Base-by-base conservation (phyloP, 2,329 filamentous ascomycete species). In the Metarhizium robertsii region DNA sequence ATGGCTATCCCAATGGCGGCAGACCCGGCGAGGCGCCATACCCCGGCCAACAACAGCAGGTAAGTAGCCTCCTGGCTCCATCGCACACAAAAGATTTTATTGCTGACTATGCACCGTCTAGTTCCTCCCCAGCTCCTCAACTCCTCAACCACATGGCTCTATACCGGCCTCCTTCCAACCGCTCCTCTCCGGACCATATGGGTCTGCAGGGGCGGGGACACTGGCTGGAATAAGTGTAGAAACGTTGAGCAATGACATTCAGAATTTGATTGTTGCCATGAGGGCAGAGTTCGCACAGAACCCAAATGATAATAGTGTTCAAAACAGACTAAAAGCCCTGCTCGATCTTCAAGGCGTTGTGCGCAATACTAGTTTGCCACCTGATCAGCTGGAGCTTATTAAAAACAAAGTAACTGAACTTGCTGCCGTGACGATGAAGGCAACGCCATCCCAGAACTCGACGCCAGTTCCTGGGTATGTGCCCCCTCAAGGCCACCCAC, bases 351-450 rank as follows among this genome's bases (percentile, higher is more conserved):
- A 95, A 74, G 65, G 63, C 57, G 84, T 79, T 62, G 76, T 96
- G 67, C 84, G 88, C 69, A 86, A 79, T 63, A 87, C 90, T 71
- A 85, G 86, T 67, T 78, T 96, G 68, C 86, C 86, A 57, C 84
- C 85, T 64, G 86, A 92, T 66, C 88, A 95, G 74, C 80, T 96
- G 68, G 84, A 88, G 72, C 83, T 88, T 69, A 88, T 96, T 72
- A 89, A 87, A 72, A 85, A 87, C 69, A 90, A 94, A 80, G 85
- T 96, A 71, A 84, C 87, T 70, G 84, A 85, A 71, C 80, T 96
- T 70, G 81, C 70, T 71, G 67, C 83, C 77, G 73, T 81, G 81
- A 80, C 79, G 66, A 76, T 83, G 70, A 79, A 76, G 70, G 77
- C 77, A 53, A 63, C 70, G 60, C 68, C 71, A 65, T 69, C 71